Conservation (phyloP, 2,329 filamentous ascomycete species). For the Fusarium poae region DNA sequence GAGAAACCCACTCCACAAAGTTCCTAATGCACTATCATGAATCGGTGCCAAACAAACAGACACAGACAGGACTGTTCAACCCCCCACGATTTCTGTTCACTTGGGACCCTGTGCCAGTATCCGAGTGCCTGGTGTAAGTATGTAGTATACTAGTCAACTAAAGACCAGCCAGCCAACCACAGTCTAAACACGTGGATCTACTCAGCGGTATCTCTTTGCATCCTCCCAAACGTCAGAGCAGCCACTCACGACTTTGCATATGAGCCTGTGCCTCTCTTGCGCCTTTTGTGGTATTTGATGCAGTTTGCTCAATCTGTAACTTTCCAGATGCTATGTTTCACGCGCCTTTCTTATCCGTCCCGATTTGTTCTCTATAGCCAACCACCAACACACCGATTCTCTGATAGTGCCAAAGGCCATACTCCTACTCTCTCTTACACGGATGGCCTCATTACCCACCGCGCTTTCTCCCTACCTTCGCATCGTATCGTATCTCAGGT, state of each 20-base stretch:
- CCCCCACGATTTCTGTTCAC: slow-evolving; percentile 4
- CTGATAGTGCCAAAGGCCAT: slow-evolving; percentile 2
- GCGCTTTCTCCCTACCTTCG: slow-evolving; percentile 4
- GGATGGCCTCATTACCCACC: slow-evolving; percentile 24
- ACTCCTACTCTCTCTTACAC: background rate
- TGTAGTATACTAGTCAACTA: background rate
- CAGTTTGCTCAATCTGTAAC: slow-evolving; percentile 16
- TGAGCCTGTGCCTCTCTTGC: slow-evolving; percentile 5
- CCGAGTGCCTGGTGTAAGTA: slow-evolving; percentile 15
- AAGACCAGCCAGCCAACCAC: slow-evolving; percentile 21
- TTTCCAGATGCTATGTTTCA: slow-evolving; percentile 6
- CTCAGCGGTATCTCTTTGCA: slow-evolving; percentile 29
- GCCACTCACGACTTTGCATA: slow-evolving; percentile 15
- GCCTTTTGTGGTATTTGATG: slow-evolving; percentile 5
- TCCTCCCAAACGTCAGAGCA: slow-evolving; percentile 15
- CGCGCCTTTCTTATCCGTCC: background rate
- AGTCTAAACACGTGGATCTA: slow-evolving; percentile 40
- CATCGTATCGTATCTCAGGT: slow-evolving; percentile 28
- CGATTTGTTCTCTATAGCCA: background rate
- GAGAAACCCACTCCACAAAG: slow-evolving; percentile 17
- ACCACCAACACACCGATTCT: slow-evolving; percentile 9
- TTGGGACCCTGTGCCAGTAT: background rate
- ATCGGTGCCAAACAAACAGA: background rate
- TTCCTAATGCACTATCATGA: slow-evolving; percentile 5
- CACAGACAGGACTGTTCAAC: background rate